Conservation (phyloP, 306 rosid species). For the Benincasa hispida region DNA sequence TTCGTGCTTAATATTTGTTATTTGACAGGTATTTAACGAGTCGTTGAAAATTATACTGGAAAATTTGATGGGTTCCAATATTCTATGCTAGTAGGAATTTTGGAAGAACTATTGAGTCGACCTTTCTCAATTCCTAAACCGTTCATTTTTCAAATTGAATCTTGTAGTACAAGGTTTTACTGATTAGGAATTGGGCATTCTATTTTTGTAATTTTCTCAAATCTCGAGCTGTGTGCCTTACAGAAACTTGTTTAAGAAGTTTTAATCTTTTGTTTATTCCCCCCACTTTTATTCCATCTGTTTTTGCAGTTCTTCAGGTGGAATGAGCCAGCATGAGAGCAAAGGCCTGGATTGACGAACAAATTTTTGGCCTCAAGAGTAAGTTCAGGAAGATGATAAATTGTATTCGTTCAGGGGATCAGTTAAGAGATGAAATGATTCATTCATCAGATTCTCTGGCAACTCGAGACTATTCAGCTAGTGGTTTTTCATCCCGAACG, state of each 20-base stretch:
- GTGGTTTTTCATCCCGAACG: constrained; percentile 68
- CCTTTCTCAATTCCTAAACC: not conserved
- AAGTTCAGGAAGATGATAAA: constrained; percentile 52
- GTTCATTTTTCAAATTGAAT: not conserved
- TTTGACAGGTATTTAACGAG: not conserved
- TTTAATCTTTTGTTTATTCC: not conserved
- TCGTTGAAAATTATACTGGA: no score
- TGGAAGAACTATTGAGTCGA: not conserved
- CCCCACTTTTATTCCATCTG: constrained; percentile 1
- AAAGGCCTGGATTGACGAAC: constrained; percentile 33
- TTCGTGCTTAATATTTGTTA: not conserved
- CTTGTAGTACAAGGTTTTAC: not conserved
- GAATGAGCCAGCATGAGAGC: constrained; percentile 48
- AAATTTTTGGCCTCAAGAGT: constrained; percentile 19
- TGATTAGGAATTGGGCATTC: not conserved
- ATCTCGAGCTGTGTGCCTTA: not conserved
- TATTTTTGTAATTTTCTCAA: not conserved
- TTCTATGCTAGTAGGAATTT: not conserved
- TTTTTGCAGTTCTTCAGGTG: constrained; percentile 25
- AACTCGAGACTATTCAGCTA: constrained; percentile 85
- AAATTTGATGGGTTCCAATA: not conserved
- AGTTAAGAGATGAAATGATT: constrained; percentile 37
- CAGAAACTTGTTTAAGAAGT: not conserved
- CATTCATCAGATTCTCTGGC: constrained; percentile 85
- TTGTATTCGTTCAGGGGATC: constrained; percentile 66